Evolutionary conservation across 2,329 filamentous ascomycete species (phyloP).

Genomic region (Cladosporium sp.): DNA sequence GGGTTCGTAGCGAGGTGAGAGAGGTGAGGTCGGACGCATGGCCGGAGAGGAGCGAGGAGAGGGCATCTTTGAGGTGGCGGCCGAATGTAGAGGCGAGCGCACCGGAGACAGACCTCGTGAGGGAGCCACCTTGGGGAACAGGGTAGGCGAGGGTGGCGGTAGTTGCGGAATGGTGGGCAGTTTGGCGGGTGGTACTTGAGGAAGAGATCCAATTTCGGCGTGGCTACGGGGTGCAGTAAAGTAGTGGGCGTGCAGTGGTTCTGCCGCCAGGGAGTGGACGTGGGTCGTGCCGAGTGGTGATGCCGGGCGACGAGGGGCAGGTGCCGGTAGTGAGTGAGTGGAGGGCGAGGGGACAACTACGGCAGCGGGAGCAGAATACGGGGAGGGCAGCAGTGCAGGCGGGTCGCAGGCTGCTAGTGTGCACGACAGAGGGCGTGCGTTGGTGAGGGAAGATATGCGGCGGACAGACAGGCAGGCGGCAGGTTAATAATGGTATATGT

Average conservation of each 20-base stretch:
- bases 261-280: not conserved
- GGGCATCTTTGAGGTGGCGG: conserved; percentile 25
- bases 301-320: not conserved
- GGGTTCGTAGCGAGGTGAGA: conserved; percentile 29
- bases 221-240: not conserved
- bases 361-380: not conserved
- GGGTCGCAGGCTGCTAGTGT: not conserved
- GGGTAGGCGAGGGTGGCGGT: conserved; percentile 6
- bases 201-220: not conserved
- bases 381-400: not conserved
- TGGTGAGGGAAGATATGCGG: not conserved
- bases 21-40: conserved; percentile 30
- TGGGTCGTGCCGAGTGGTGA: conserved; percentile 10
- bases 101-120: conserved; percentile 17
- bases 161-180: conserved; percentile 10
- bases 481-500: no score
- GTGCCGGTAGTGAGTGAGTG: conserved; percentile 1
- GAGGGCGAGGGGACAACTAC: conserved; percentile 4
- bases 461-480: not conserved
- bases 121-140: conserved; percentile 15
- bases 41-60: conserved; percentile 31
- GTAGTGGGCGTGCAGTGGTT: conserved; percentile 4
- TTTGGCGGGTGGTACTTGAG: not conserved
- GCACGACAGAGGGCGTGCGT: not conserved
- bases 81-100: conserved; percentile 9